Evolutionary conservation across 2,329 filamentous ascomycete genomes (phyloP).

Genomic region (Sporothrix inflata): DNA sequence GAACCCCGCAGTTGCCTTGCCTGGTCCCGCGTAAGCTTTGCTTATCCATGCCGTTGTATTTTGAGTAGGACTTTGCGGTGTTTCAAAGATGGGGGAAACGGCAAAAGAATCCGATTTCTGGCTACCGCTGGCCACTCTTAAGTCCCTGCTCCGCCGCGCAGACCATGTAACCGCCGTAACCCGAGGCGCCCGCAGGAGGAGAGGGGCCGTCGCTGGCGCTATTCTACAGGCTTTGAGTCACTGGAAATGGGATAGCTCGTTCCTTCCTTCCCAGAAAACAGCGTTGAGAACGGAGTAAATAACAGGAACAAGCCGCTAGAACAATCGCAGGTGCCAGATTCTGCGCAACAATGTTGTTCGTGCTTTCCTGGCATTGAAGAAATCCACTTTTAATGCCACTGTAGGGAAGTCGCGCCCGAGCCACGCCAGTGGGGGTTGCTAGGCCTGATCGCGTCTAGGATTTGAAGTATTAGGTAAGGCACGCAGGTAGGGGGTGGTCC

Average conservation of each 20-base stretch:
- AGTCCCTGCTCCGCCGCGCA: not conserved
- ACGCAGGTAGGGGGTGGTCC: not conserved
- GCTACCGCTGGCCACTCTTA: not conserved
- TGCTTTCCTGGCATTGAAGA: not conserved
- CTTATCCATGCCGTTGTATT: not conserved
- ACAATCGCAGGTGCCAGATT: conserved; percentile 1
- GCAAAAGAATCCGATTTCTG: not conserved
- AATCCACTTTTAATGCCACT: conserved; percentile 10
- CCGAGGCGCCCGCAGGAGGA: not conserved
- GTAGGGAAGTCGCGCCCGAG: conserved; percentile 15
- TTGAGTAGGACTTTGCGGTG: not conserved
- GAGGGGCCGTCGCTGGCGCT: not conserved
- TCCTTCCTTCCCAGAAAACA: conserved; percentile 1
- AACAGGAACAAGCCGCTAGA: not conserved
- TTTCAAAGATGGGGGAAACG: conserved; percentile 3
- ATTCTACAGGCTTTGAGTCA: not conserved
- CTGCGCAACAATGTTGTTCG: not conserved
- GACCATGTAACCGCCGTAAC: conserved; percentile 1
- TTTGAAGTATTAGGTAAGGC: conserved; percentile 13
- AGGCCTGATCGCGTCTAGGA: not conserved
- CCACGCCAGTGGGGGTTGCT: conserved; percentile 3
- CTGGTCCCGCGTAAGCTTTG: not conserved
- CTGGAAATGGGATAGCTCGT: not conserved
- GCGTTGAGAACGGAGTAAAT: not conserved
- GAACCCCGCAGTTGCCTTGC: conserved; percentile 16